Evolutionary conservation across 768 basidiomycete genomes (phyloP).

Genomic region (Trametes meyenii): DNA sequence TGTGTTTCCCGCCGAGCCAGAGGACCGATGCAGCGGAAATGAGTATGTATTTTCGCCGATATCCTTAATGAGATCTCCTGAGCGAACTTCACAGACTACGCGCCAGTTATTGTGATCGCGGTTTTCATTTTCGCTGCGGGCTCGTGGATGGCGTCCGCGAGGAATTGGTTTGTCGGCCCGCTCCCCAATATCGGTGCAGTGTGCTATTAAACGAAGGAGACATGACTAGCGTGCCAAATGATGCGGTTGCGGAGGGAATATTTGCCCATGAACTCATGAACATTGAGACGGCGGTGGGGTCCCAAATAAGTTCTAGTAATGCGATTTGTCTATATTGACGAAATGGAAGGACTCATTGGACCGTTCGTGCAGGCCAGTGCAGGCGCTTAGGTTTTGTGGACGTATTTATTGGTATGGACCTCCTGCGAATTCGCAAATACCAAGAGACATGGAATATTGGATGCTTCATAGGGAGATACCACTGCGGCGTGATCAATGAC

Average conservation of each 20-base stretch:
- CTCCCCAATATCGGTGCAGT: constrained; percentile 43
- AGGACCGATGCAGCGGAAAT: constrained; percentile 46
- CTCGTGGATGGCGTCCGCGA: constrained; percentile 68
- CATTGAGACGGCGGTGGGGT: not conserved
- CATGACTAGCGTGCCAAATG: not conserved
- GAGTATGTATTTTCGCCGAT: constrained; percentile 46
- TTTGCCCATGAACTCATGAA: too few species aligned
- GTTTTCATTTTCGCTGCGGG: constrained; percentile 67
- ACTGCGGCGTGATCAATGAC: too few species aligned
- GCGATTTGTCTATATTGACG: too few species aligned
- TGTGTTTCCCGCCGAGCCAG: constrained; percentile 57
- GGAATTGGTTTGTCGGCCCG: constrained; percentile 73
- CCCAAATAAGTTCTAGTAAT: not conserved
- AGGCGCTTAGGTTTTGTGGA: too few species aligned
- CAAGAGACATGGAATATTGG: too few species aligned
- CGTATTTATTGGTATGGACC: too few species aligned
- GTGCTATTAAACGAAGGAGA: not conserved
- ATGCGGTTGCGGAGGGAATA: not conserved
- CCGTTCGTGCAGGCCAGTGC: too few species aligned
- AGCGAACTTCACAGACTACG: constrained; percentile 52
- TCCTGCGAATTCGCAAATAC: too few species aligned
- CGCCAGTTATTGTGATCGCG: constrained; percentile 61
- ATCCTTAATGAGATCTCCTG: not conserved
- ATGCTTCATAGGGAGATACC: too few species aligned
- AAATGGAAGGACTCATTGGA: too few species aligned